These are phyloP conservation scores for Neurospora sp. DNA, from an alignment of 495 filamentous ascomycete species.

Conservation along the genomic window DNA sequence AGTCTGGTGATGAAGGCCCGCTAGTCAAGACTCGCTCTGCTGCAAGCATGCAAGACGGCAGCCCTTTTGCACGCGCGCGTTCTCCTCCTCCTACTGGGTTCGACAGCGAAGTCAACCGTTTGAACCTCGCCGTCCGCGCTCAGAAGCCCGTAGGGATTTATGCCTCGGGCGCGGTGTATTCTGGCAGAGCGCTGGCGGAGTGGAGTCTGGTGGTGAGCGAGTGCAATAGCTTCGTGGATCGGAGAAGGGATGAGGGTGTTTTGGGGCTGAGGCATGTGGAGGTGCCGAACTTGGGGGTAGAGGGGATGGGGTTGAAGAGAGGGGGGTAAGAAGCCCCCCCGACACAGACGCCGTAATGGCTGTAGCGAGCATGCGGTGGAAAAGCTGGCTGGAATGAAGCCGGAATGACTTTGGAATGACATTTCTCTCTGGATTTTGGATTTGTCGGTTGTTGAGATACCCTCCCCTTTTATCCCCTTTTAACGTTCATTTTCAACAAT, in stretches of 20 bases:
- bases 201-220: conserved; percentile 80
- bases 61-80: not conserved
- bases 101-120: conserved; percentile 2
- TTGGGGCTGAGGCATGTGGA: conserved; percentile 67
- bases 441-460: not conserved
- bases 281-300: conserved; percentile 77
- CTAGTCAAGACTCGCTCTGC: not conserved
- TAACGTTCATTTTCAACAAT: not conserved
- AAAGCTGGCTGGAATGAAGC: not conserved
- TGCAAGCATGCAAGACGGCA: not conserved
- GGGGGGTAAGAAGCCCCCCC: conserved; percentile 3
- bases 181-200: conserved; percentile 82
- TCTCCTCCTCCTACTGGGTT: conserved; percentile 8
- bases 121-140: conserved; percentile 18
- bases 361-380: not conserved
- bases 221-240: conserved; percentile 85
- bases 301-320: conserved; percentile 58
- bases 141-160: conserved; percentile 29
- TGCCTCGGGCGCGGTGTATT: conserved; percentile 50
- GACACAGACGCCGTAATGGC: not conserved
- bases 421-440: not conserved
- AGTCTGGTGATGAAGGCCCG: conserved; percentile 2
- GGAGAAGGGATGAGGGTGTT: conserved; percentile 78
- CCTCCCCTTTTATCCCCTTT: not conserved
- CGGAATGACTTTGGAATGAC: not conserved